Evolutionary conservation across 1,284 basidiomycete genomes (phyloP).

Genomic region (Malassezia yamatoensis): DNA sequence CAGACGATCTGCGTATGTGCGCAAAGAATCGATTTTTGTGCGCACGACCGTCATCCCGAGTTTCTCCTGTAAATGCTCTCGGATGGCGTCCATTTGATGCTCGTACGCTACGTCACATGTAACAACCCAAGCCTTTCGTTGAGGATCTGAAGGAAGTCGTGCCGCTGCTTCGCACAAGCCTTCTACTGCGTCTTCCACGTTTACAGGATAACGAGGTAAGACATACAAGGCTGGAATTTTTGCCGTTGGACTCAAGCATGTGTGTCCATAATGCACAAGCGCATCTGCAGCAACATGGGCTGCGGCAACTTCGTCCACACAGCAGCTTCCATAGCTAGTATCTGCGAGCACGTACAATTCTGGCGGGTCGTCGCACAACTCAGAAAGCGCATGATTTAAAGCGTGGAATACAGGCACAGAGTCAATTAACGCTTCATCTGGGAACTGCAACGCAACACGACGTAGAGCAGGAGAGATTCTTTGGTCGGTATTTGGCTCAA

Average conservation of each 20-base stretch:
- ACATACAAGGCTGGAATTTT: conserved; percentile 74
- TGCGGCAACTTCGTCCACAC: conserved; percentile 90
- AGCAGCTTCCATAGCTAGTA: conserved; percentile 96
- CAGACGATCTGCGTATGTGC: conserved; percentile 21
- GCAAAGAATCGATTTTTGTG: conserved; percentile 28
- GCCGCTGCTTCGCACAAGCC: conserved; percentile 18
- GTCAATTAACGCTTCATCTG: conserved; percentile 78
- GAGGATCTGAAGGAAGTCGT: background rate
- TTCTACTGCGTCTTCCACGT: conserved; percentile 48
- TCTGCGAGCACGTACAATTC: conserved; percentile 84
- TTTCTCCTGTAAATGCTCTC: conserved; percentile 45
- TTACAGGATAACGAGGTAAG: conserved; percentile 60
- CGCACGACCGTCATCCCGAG: conserved; percentile 18
- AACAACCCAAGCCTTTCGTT: conserved; percentile 53
- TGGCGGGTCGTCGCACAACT: conserved; percentile 11
- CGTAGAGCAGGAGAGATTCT: conserved; percentile 13
- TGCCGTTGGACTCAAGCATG: conserved; percentile 75
- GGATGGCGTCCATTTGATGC: conserved; percentile 43
- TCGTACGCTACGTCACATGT: conserved; percentile 72
- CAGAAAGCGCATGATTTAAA: conserved; percentile 56
- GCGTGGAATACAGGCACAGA: conserved; percentile 66
- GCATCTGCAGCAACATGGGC: conserved; percentile 85
- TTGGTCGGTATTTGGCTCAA: background rate
- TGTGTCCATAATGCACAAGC: conserved; percentile 90
- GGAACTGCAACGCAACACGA: conserved; percentile 71